Evolutionary conservation across 1,139 yeast genomes (phyloP).

Genomic region (Pichia sp.): DNA sequence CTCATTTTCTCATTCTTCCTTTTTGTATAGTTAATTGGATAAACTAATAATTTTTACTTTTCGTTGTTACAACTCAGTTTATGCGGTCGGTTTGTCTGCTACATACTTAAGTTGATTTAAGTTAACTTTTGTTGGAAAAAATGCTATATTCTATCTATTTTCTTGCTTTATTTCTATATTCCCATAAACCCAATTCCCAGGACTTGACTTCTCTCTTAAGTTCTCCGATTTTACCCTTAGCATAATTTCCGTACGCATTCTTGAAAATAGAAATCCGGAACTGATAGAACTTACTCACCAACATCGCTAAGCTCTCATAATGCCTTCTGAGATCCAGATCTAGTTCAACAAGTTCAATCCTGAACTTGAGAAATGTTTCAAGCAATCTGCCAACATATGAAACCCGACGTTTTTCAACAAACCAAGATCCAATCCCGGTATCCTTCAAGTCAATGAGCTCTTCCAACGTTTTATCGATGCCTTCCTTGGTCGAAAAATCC

Average conservation of each 20-base stretch:
- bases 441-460: slow-evolving; percentile 5
- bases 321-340: slow-evolving; percentile 34
- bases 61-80: background rate
- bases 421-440: slow-evolving; percentile 18
- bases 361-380: slow-evolving; percentile 27
- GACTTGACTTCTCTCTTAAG: slow-evolving; percentile 23
- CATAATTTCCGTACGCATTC: slow-evolving; percentile 37
- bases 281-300: slow-evolving; percentile 52
- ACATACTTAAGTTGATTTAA: background rate
- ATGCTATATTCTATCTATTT: background rate
- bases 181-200: slow-evolving; percentile 22
- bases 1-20: background rate
- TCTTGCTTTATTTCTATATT: slow-evolving; percentile 11
- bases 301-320: slow-evolving; percentile 61
- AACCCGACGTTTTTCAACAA: slow-evolving; percentile 39
- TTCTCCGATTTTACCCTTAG: slow-evolving; percentile 29
- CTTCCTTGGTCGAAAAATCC: background rate
- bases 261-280: slow-evolving; percentile 44
- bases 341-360: slow-evolving; percentile 26
- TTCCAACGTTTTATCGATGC: background rate
- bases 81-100: no score
- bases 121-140: background rate
- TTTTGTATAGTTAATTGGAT: background rate
- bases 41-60: background rate
- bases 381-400: slow-evolving; percentile 35